Conservation (phyloP, 2,329 filamentous ascomycete genomes). For the Cercospora janseana region DNA sequence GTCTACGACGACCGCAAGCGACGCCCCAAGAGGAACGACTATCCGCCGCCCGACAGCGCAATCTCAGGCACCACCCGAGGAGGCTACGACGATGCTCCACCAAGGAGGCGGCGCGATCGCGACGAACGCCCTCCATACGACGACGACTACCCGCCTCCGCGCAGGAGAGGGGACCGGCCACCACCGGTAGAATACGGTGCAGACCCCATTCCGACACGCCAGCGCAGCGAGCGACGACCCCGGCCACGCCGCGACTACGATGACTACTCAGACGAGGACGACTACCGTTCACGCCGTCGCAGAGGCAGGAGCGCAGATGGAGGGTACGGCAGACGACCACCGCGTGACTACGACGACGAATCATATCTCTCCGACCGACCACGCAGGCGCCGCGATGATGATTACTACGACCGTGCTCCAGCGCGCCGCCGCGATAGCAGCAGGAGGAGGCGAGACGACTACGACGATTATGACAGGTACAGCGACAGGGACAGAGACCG, state of each 20-base stretch:
- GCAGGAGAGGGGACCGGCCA: constrained; percentile 27
- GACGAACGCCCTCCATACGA: constrained; percentile 26
- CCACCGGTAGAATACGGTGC: constrained; percentile 33
- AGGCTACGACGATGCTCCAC: constrained; percentile 23
- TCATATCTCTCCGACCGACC: constrained; percentile 27
- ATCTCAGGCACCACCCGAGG: constrained; percentile 19
- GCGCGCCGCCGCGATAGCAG: constrained; percentile 21
- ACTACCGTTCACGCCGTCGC: constrained; percentile 24
- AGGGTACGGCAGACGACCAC: constrained; percentile 24
- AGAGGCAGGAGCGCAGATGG: constrained; percentile 20
- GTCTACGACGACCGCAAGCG: constrained; percentile 11
- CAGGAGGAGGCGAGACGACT: constrained; percentile 24
- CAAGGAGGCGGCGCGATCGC: constrained; percentile 20
- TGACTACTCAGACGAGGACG: constrained; percentile 27
- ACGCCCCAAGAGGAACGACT: constrained; percentile 17
- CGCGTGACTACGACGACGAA: constrained; percentile 25
- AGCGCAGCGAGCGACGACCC: constrained; percentile 28
- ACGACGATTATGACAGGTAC: constrained; percentile 30
- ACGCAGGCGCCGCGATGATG: constrained; percentile 24
- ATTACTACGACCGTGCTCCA: constrained; percentile 24
- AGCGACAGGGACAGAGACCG: constrained; percentile 25
- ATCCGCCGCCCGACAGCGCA: constrained; percentile 22
- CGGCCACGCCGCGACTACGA: constrained; percentile 29
- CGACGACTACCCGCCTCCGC: constrained; percentile 31
- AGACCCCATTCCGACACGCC: constrained; percentile 31